These are phyloP conservation scores for Wallacemonas sp. DNA, from an alignment of 208 protist species.

Conservation along the genomic window DNA sequence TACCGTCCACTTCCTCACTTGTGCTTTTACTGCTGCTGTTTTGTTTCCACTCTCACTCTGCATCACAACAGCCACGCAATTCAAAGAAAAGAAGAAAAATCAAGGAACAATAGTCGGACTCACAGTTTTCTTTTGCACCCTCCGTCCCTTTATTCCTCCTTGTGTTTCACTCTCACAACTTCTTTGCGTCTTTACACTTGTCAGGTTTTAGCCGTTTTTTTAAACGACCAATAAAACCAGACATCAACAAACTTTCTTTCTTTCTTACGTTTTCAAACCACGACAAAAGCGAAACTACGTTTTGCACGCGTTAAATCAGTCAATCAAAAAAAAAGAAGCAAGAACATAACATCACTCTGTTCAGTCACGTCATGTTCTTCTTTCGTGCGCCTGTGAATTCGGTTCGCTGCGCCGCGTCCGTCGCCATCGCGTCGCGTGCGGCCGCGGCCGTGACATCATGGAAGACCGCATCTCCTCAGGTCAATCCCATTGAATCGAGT, in stretches of 20 bases:
- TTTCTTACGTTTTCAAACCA: not conserved
- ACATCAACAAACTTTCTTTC: not conserved
- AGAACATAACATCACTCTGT: not conserved
- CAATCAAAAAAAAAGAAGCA: too few relatives aligned
- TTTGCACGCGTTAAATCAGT: too few relatives aligned
- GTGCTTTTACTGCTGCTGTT: not conserved
- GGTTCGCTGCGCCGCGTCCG: not conserved
- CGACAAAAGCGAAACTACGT: slow-evolving; percentile 1
- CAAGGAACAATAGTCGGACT: not conserved
- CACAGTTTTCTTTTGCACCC: not conserved
- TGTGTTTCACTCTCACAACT: not conserved
- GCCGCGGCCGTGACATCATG: too few relatives aligned
- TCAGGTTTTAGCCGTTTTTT: slow-evolving; percentile 47
- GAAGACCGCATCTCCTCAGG: too few relatives aligned
- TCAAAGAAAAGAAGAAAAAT: slow-evolving; percentile 5
- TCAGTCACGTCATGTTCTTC: slow-evolving; percentile 4
- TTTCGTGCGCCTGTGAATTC: not conserved
- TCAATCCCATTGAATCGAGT: too few relatives aligned
- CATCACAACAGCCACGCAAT: too few relatives aligned
- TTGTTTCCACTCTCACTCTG: not conserved
- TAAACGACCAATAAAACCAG: slow-evolving; percentile 42
- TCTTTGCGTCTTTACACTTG: not conserved
- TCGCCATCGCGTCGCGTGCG: not conserved
- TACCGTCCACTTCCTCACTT: too few relatives aligned
- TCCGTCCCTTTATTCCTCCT: slow-evolving; percentile 3